Evolutionary conservation across 2,329 filamentous ascomycete species (phyloP).

Genomic region (Fusarium anguioides): DNA sequence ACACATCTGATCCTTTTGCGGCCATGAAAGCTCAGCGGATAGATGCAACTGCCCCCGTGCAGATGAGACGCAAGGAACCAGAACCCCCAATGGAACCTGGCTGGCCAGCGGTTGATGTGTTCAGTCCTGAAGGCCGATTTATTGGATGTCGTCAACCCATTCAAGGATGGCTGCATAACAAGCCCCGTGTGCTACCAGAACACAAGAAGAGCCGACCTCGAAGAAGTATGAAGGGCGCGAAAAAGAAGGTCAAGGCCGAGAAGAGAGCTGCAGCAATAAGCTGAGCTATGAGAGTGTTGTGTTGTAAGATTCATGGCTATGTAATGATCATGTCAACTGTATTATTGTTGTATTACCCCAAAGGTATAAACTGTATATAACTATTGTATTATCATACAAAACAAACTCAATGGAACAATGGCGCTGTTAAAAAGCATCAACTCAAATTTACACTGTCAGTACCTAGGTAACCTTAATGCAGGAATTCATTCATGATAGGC

Average conservation of each 20-base stretch:
- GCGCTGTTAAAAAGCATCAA: not conserved
- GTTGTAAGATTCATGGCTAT: constrained; percentile 8
- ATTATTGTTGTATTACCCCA: constrained; percentile 13
- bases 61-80: constrained; percentile 16
- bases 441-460: not conserved
- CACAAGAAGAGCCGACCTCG: constrained; percentile 68
- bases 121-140: constrained; percentile 84
- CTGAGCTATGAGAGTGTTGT: constrained; percentile 1
- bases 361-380: constrained; percentile 25
- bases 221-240: constrained; percentile 73
- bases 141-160: constrained; percentile 75
- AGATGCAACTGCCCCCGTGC: constrained; percentile 14
- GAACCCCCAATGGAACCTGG: constrained; percentile 48
- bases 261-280: constrained; percentile 38
- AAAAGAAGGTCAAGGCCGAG: constrained; percentile 55
- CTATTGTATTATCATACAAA: constrained; percentile 20
- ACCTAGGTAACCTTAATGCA: no score
- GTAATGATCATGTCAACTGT: constrained; percentile 32
- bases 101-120: constrained; percentile 84
- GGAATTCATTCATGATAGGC: no score
- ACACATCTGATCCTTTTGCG: constrained; percentile 39
- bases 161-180: constrained; percentile 75
- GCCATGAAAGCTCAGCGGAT: constrained; percentile 44
- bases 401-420: not conserved
- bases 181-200: constrained; percentile 61